Conservation (phyloP, 2,329 filamentous ascomycete species). For the Juglanconis sp. region DNA sequence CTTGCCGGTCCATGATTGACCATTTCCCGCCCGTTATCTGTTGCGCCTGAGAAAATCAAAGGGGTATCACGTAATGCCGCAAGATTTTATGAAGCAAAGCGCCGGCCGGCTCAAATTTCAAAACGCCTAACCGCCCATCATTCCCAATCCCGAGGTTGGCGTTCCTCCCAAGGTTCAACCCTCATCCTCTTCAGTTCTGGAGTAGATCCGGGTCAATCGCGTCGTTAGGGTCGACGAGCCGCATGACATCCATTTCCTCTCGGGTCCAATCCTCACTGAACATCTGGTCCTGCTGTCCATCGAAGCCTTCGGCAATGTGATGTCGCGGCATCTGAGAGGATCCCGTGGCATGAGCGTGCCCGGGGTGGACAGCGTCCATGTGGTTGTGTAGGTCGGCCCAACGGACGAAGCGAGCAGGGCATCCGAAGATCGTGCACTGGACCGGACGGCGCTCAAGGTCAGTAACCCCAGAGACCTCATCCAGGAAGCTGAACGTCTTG, state of each 20-base stretch:
- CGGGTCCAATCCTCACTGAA: slow-evolving; percentile 21
- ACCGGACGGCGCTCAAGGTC: slow-evolving; percentile 40
- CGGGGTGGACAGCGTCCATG: slow-evolving; percentile 30
- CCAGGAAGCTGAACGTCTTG: slow-evolving; percentile 32
- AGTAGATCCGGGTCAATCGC: slow-evolving; percentile 8
- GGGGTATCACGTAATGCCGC: slow-evolving; percentile 2
- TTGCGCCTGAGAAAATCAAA: slow-evolving; percentile 4
- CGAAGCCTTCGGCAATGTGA: not conserved
- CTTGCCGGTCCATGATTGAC: not conserved
- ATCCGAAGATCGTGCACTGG: slow-evolving; percentile 40
- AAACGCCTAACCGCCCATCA: not conserved
- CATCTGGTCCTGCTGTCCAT: slow-evolving; percentile 1
- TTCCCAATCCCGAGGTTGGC: not conserved
- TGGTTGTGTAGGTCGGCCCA: slow-evolving; percentile 50
- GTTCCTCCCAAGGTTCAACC: not conserved
- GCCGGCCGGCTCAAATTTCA: not conserved
- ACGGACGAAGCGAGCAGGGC: slow-evolving; percentile 45
- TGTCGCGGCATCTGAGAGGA: not conserved
- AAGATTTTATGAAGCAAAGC: not conserved
- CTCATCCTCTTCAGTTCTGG: not conserved
- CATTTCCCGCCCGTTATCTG: not conserved
- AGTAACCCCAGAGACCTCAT: slow-evolving; percentile 40
- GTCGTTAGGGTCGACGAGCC: slow-evolving; percentile 22
- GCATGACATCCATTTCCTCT: slow-evolving; percentile 26
- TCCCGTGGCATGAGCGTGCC: slow-evolving; percentile 12